These are phyloP conservation scores for Amanita phalloides DNA, from an alignment of 768 basidiomycete species.

Conservation along the genomic window DNA sequence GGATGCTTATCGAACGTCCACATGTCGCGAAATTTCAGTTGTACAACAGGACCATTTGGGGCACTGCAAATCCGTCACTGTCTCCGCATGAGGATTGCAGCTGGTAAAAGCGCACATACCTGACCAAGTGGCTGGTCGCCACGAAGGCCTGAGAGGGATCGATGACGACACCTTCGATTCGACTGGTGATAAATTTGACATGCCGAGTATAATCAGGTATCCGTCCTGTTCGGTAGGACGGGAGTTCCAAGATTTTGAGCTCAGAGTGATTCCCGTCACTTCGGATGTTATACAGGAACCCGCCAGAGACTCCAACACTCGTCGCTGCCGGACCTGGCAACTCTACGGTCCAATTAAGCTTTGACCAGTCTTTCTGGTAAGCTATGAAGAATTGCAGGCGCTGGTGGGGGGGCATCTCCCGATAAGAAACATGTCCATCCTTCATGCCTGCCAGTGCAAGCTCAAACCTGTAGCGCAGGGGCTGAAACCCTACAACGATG, in stretches of 20 bases:
- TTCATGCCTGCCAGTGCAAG: constrained; percentile 39
- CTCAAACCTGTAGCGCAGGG: constrained; percentile 39
- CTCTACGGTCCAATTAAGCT: constrained; percentile 36
- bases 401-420: constrained; percentile 23
- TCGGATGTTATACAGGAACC: constrained; percentile 33
- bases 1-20: constrained; percentile 47
- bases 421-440: constrained; percentile 33
- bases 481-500: constrained; percentile 35
- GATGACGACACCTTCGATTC: constrained; percentile 32
- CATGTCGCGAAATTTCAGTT: constrained; percentile 44
- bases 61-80: constrained; percentile 15
- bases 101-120: constrained; percentile 15
- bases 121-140: constrained; percentile 29
- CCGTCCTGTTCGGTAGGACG: constrained; percentile 34
- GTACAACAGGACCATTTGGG: constrained; percentile 30
- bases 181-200: constrained; percentile 30
- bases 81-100: not conserved
- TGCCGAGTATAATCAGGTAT: constrained; percentile 33
- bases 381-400: constrained; percentile 34
- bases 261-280: constrained; percentile 30
- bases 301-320: constrained; percentile 30
- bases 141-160: constrained; percentile 36
- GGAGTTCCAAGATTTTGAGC: constrained; percentile 32
- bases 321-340: constrained; percentile 26
- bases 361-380: constrained; percentile 40